Evolutionary conservation across 768 basidiomycete genomes (phyloP).

Genomic region (Lentinula sp.): DNA sequence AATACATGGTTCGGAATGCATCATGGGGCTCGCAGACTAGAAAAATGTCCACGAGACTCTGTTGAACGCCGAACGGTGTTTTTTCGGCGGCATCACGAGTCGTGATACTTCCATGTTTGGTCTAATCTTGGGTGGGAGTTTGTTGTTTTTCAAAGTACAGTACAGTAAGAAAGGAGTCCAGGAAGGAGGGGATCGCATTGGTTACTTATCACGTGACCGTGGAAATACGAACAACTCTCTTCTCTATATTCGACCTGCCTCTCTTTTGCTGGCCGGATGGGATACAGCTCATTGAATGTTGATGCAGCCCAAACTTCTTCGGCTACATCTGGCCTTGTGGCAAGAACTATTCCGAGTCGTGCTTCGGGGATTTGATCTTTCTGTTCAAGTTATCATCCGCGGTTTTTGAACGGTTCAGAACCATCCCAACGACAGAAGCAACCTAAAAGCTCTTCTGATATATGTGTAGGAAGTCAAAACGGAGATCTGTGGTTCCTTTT

Average conservation of each 20-base stretch:
- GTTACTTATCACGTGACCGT: too few species aligned
- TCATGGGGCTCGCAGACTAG: background rate
- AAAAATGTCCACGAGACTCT: background rate
- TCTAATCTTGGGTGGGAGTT: too few species aligned
- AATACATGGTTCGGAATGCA: background rate
- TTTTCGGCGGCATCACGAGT: too few species aligned
- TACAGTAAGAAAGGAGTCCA: too few species aligned
- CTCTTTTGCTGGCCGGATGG: conserved; percentile 20
- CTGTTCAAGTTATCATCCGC: conserved; percentile 20
- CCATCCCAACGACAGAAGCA: background rate
- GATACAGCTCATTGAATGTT: conserved; percentile 17
- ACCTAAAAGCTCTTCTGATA: background rate
- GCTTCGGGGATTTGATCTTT: conserved; percentile 24
- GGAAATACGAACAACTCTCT: conserved; percentile 6
- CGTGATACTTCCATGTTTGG: too few species aligned
- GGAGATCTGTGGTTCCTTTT: conserved; percentile 17
- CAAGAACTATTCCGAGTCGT: conserved; percentile 18
- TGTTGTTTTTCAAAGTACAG: too few species aligned
- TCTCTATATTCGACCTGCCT: conserved; percentile 22
- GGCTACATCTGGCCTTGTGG: conserved; percentile 15
- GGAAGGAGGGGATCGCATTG: too few species aligned
- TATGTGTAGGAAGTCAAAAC: conserved; percentile 9
- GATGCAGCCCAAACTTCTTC: conserved; percentile 13
- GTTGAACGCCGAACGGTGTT: too few species aligned
- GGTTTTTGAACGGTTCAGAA: too few species aligned